phyloP scores from a whole-genome alignment of 306 rosid genomes.

The Glycine latifolia region DNA sequence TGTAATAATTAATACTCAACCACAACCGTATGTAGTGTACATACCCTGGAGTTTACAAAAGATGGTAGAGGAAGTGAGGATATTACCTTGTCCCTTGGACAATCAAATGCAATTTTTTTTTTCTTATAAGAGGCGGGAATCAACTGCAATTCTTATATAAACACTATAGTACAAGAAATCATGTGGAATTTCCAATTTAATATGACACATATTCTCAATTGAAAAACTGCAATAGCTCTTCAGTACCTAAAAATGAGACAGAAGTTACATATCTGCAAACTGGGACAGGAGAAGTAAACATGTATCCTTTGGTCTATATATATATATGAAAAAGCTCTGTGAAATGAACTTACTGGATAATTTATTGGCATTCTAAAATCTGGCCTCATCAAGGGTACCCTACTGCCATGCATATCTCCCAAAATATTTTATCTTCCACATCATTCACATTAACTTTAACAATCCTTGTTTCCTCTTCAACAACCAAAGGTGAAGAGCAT shows the following conservation, averaged over 20 bases:
- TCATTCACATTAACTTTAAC: conserved; percentile 42
- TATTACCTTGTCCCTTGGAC: background rate
- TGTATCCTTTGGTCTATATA: background rate
- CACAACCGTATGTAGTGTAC: background rate
- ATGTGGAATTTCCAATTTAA: background rate
- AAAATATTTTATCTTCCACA: conserved; percentile 62
- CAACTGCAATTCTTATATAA: conserved; percentile 3
- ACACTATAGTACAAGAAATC: background rate
- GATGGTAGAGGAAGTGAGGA: background rate
- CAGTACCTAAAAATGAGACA: conserved; percentile 25
- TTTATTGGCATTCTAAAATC: conserved; percentile 16
- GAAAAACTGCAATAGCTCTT: background rate
- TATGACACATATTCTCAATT: background rate
- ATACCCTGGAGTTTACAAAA: background rate
- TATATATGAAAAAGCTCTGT: background rate
- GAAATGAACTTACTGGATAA: conserved; percentile 26
- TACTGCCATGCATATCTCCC: conserved; percentile 66
- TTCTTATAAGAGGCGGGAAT: too few relatives aligned
- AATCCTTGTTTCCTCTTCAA: conserved; percentile 44
- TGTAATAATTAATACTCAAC: background rate
- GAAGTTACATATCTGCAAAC: conserved; percentile 13
- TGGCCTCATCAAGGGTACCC: conserved; percentile 54
- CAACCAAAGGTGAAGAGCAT: conserved; percentile 38
- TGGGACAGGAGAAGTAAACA: background rate
- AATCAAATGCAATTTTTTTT: background rate